Evolutionary conservation across 176 grass and related monocot genomes (phyloP), one percentile per base, ranked within the genome.

Genomic region (Aegilops sharonensis): DNA sequence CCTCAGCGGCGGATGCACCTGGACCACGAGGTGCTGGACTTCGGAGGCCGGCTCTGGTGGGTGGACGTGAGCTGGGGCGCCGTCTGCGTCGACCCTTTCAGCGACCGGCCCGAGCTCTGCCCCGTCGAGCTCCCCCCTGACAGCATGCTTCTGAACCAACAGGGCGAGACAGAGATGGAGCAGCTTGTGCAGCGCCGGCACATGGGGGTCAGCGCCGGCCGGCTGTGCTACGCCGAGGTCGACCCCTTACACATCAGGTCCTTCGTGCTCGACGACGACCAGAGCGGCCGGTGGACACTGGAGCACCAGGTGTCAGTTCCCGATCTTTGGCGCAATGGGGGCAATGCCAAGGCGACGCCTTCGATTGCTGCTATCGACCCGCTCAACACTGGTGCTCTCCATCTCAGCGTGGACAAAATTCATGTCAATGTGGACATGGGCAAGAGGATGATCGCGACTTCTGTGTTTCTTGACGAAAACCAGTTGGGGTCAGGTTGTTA

Each of bases 1-100:
- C 35, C 59, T 10, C 20, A 35, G 3, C 35, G 78, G 4, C 59
- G 35, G 35, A 79, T 64, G 78, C 35, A 42, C 35, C 40, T 64
- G 59, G 62, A 3, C 4, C 78, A 79, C 78, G 59, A 64, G 78
- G 78, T 65, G 34, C 20, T 80, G 11, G 78, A 62, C 12, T 65
- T 64, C 14, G 78, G 78, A 1, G 60, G 78, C 4, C 60, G 78
- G 13, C 72, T 75, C 72, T 75, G 72, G 42, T 75, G 72, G 72
- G 72, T 75, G 72, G 72, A 48, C 72, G 72, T 75, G 23, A 75
- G 72, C 72, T 75, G 72, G 72, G 72, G 72, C 42, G 42, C 42
- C 23, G 42, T 75, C 6, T 75, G 12, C 72, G 40, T 75, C n/a
- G 42, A 75, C 23, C 42, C 72, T 24, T 75, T 75, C 72, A 75